These are phyloP conservation scores for Ganoderma leucocontextum DNA, from an alignment of 1,284 basidiomycete genomes.

Conservation along the genomic window DNA sequence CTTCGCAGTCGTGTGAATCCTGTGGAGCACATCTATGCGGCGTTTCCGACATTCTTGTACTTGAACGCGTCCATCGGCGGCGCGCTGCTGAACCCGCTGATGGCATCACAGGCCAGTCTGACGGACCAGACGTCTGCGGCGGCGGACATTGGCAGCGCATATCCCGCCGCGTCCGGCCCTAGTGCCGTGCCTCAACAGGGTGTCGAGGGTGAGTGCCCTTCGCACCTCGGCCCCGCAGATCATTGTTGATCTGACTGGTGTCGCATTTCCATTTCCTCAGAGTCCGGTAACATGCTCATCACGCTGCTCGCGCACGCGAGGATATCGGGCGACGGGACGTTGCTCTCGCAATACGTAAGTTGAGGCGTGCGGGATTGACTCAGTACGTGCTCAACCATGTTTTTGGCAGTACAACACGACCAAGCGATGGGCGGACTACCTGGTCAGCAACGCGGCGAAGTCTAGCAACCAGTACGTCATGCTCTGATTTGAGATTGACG, in stretches of 20 bases:
- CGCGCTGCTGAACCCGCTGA: constrained; percentile 55
- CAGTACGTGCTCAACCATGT: too few relatives aligned
- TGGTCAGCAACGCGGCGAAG: constrained; percentile 65
- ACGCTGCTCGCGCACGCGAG: constrained; percentile 72
- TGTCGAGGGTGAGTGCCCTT: constrained; percentile 22
- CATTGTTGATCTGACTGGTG: not conserved
- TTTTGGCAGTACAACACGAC: constrained; percentile 56
- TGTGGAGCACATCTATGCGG: constrained; percentile 57
- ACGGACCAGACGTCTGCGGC: constrained; percentile 47
- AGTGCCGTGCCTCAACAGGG: constrained; percentile 16
- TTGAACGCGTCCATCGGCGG: constrained; percentile 52
- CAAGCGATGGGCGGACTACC: constrained; percentile 74
- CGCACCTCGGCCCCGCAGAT: too few relatives aligned
- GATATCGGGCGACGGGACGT: constrained; percentile 60
- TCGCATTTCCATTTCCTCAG: constrained; percentile 39
- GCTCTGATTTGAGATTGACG: not conserved
- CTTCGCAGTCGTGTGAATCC: constrained; percentile 46
- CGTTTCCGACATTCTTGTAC: constrained; percentile 56
- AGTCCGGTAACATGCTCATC: constrained; percentile 78
- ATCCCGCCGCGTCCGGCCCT: constrained; percentile 18
- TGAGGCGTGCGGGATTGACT: not conserved
- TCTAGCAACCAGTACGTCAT: constrained; percentile 55
- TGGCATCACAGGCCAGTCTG: constrained; percentile 47
- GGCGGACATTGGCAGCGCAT: constrained; percentile 49
- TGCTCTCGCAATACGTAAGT: constrained; percentile 60